Conservation (phyloP, 2,329 filamentous ascomycete genomes). For the Cladophialophora exuberans region DNA sequence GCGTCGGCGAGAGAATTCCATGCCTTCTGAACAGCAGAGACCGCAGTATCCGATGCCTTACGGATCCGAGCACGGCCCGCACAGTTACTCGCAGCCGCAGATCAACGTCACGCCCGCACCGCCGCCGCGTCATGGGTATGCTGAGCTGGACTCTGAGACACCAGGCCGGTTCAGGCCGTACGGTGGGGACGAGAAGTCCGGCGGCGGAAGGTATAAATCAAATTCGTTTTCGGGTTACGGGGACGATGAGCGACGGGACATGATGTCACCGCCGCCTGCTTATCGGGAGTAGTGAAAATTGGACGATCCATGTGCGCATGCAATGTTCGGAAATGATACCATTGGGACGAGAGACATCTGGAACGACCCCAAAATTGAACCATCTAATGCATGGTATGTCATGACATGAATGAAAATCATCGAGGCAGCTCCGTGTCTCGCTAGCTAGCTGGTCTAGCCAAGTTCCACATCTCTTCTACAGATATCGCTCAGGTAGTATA, state of each 20-base stretch:
- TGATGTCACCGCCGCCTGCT: slow-evolving; percentile 21
- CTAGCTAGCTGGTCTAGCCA: slow-evolving; percentile 1
- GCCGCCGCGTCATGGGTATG: slow-evolving; percentile 13
- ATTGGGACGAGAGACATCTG: neutral
- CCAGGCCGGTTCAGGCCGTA: slow-evolving; percentile 21
- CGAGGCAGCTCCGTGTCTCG: too few relatives aligned
- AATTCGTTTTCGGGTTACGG: slow-evolving; percentile 13
- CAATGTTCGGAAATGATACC: neutral
- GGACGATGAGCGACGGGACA: slow-evolving; percentile 2
- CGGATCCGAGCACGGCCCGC: neutral
- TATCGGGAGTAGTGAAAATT: slow-evolving; percentile 19
- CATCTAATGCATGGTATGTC: too few relatives aligned
- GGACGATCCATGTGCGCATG: neutral
- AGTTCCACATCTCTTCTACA: neutral
- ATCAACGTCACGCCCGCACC: slow-evolving; percentile 16
- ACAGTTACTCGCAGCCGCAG: slow-evolving; percentile 18
- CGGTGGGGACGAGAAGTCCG: slow-evolving; percentile 13
- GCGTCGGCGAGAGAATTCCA: slow-evolving; percentile 15
- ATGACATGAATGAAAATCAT: too few relatives aligned
- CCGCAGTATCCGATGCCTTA: slow-evolving; percentile 2
- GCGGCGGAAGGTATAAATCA: slow-evolving; percentile 4
- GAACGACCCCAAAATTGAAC: too few relatives aligned
- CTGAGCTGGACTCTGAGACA: slow-evolving; percentile 25
- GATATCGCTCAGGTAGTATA: neutral
- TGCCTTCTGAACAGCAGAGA: slow-evolving; percentile 2